A percentile compares a stretch with the other conserved stretches of the same genome.
phyloP scores from a whole-genome alignment of 2,329 filamentous ascomycete genomes.

The Ustulina deusta region DNA sequence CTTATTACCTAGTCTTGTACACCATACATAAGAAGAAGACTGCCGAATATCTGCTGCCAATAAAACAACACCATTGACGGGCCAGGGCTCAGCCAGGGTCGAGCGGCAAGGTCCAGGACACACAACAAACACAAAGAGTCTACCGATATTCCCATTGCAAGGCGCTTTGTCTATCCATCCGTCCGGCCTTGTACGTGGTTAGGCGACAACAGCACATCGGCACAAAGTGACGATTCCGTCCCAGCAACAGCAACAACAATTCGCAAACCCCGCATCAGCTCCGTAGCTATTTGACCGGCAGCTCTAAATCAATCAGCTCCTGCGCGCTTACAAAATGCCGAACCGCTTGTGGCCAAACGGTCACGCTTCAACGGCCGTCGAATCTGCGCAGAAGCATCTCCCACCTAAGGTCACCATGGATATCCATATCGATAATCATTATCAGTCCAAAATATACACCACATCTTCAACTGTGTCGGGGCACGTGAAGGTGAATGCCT shows the following conservation, averaged over 20 bases:
- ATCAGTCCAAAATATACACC: conserved; percentile 66
- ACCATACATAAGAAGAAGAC: background rate
- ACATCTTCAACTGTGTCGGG: conserved; percentile 65
- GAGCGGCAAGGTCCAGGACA: background rate
- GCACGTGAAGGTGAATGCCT: conserved; percentile 59
- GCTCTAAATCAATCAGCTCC: conserved; percentile 8
- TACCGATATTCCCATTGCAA: background rate
- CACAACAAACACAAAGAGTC: background rate
- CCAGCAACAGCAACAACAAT: conserved; percentile 23
- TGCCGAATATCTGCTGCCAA: background rate
- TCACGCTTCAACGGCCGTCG: conserved; percentile 14
- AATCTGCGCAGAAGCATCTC: conserved; percentile 23
- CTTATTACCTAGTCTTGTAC: background rate
- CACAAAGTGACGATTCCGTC: conserved; percentile 22
- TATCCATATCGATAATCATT: conserved; percentile 66
- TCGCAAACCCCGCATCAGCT: conserved; percentile 34
- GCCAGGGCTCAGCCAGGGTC: background rate
- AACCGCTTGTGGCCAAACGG: conserved; percentile 17
- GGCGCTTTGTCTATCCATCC: background rate
- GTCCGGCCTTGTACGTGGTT: conserved; percentile 9
- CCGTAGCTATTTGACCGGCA: conserved; percentile 15
- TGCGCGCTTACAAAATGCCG: conserved; percentile 25
- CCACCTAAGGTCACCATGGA: conserved; percentile 56
- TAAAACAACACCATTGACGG: background rate
- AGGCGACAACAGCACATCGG: conserved; percentile 18